Conservation (phyloP, 805 yeast genomes). For the Tanozyma kutaoensis region DNA sequence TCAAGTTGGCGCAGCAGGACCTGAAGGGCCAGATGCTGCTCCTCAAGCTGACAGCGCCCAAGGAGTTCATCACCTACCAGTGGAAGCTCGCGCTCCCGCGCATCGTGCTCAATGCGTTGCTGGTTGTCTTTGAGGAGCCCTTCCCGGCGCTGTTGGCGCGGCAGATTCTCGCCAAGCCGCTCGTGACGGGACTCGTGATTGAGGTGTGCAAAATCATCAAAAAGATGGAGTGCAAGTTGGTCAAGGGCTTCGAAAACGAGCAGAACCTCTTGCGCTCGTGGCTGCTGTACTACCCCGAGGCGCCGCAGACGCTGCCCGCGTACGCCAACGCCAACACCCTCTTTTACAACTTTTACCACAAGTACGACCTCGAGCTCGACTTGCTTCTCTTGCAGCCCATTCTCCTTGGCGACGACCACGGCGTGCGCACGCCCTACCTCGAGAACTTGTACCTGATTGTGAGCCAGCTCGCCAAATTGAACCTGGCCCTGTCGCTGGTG, state of each 20-base stretch:
- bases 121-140: conserved; percentile 61
- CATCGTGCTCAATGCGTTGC: conserved; percentile 65
- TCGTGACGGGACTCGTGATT: conserved; percentile 64
- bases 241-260: conserved; percentile 60
- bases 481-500: conserved; percentile 6
- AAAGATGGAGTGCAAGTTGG: conserved; percentile 65
- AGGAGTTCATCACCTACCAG: conserved; percentile 58
- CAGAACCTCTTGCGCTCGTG: conserved; percentile 41
- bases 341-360: conserved; percentile 52
- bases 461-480: conserved; percentile 46
- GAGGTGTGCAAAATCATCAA: conserved; percentile 66
- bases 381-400: conserved; percentile 76
- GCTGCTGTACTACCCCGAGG: conserved; percentile 27
- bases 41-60: conserved; percentile 35
- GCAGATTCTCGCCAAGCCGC: conserved; percentile 75
- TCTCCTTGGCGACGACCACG: conserved; percentile 76
- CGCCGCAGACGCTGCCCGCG: conserved; percentile 5
- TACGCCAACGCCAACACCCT: conserved; percentile 30
- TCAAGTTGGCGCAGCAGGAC: conserved; percentile 21
- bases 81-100: conserved; percentile 79
- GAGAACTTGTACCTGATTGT: conserved; percentile 75
- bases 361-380: conserved; percentile 48
- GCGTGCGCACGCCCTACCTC: conserved; percentile 78
- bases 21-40: conserved; percentile 26
- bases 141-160: conserved; percentile 42